Evolutionary conservation across 2,329 filamentous ascomycete genomes (phyloP), one percentile per base, ranked within the genome.

Genomic region (Fusarium tjaetaba): DNA sequence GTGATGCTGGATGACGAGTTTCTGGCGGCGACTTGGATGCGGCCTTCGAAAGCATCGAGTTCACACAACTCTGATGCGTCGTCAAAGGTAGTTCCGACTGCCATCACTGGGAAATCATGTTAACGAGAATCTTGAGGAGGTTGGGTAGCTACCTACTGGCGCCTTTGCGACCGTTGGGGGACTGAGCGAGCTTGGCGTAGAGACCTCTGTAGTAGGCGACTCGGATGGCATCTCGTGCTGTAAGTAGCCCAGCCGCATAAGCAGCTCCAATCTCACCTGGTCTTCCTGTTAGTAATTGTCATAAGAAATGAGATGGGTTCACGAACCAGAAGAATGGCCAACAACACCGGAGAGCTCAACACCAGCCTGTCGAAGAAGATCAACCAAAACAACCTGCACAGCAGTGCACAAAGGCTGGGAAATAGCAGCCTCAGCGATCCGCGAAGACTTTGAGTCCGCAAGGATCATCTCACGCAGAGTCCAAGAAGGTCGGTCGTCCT

Each of bases 381-480:
- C 80, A 1, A 86, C 79, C 1, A 88, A 72, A 0, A 76, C 83
- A 2, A 87, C 68, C 64, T 87, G 85, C 0, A 87, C 24, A 0
- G 84, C 83, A 1, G 84, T 85, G 34, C 81, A 86, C 1, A 84
- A 41, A 1, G 85, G 81, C 64, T 87, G 85, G 7, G 78, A 79
- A 26, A 80, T 58, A 7, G 76, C 72, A 6, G 80, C 75, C 26
- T 61, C 59, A 1, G 13, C 39, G 20, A 76, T 76, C 62, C 18
- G 60, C 52, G 24, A 62, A 20, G 4, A 76, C 43, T 51, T 77
- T 65, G 9, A 8, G 4, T 43, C 48, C 11, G 28, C n/a, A 7
- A 61, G 39, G 0, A 61, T 30, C 38, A 28, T 34, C 7, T 45
- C 39, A 5, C n/a, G 4, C 2, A 61, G 16, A 2, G 30, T 43